Conservation (phyloP, 2,329 filamentous ascomycete genomes). For the Mariannaea sp. region DNA sequence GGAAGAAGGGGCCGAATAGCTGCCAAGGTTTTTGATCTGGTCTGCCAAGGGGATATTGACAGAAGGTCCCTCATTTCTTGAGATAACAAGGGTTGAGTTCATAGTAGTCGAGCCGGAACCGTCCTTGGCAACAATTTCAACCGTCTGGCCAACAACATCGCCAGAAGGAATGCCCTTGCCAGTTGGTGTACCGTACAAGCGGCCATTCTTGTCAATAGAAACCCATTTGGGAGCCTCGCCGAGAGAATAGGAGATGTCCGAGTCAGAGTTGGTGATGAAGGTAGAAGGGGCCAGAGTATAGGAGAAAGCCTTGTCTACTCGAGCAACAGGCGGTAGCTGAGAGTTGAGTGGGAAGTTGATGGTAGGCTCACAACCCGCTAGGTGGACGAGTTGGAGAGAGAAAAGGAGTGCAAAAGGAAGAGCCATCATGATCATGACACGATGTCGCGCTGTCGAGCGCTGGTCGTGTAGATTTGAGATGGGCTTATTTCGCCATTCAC, state of each 20-base stretch:
- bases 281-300: constrained; percentile 76
- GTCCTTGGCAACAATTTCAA: constrained; percentile 74
- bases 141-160: constrained; percentile 61
- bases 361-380: constrained; percentile 47
- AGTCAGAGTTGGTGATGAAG: constrained; percentile 67
- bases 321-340: constrained; percentile 80
- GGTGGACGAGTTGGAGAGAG: constrained; percentile 37
- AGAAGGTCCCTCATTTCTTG: constrained; percentile 58
- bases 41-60: constrained; percentile 61
- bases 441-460: constrained; percentile 29
- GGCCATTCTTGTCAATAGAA: constrained; percentile 68
- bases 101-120: constrained; percentile 64
- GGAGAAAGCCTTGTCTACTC: constrained; percentile 67
- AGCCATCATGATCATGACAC: constrained; percentile 41
- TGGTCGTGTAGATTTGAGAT: constrained; percentile 23
- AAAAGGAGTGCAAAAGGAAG: constrained; percentile 35
- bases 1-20: constrained; percentile 63
- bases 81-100: constrained; percentile 73
- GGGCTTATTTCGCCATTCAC: constrained; percentile 29
- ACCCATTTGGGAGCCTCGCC: constrained; percentile 73
- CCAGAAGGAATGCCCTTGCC: constrained; percentile 52
- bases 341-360: constrained; percentile 77
- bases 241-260: constrained; percentile 70
- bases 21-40: constrained; percentile 62
- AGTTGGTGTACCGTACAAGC: constrained; percentile 72